Evolutionary conservation across 2,329 filamentous ascomycete genomes (phyloP), one percentile per base, ranked within the genome.

Genomic region (Huntiella bhutanensis): DNA sequence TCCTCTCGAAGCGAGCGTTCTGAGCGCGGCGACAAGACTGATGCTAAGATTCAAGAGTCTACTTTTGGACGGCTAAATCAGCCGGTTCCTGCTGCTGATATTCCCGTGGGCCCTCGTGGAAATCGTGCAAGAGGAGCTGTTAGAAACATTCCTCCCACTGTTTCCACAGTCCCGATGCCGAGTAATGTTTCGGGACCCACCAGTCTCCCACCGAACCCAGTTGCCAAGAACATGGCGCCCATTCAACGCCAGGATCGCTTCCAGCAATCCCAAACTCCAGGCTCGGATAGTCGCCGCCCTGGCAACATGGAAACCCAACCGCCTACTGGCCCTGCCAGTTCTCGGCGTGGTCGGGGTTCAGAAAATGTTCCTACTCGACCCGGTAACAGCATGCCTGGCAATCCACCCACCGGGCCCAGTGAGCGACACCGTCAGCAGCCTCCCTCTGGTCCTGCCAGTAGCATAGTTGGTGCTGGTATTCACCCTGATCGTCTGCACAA

Each of bases 1-100:
- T 35, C 44, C 6, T 33, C 48, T n/a, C 41, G 37, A 4, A 12
- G 28, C 4, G 47, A 51, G 7, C 45, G 44, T 19, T 44, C 8
- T 34, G 43, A 46, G 6, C 41, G 35, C 10, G 22, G 22, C 22
- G 22, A 28, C 8, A 34, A 48, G 4, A 49, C 56, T 12, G 62
- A 62, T 67, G 72, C 53, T 64, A 70, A 16, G 55, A 73, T 42
- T 34, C 68, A 69, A 49, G 64, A 74, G 37, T 62, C 41, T 58
- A 11, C 52, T 55, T 11, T 48, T 19, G 37, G 13, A 33, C 45
- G 48, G 4, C 47, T 56, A 15, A 28, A 28, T 13, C 36, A 41
- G 16, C 33, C 32, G 4, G 37, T 32, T 13, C 2, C 12, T 8
- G 12, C 10, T 6, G 13, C 32, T 10, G 47, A 49, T 4, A 32